Base-by-base conservation (phyloP, 192 early-diverging fungal genomes). In the Backusella macrospora region DNA sequence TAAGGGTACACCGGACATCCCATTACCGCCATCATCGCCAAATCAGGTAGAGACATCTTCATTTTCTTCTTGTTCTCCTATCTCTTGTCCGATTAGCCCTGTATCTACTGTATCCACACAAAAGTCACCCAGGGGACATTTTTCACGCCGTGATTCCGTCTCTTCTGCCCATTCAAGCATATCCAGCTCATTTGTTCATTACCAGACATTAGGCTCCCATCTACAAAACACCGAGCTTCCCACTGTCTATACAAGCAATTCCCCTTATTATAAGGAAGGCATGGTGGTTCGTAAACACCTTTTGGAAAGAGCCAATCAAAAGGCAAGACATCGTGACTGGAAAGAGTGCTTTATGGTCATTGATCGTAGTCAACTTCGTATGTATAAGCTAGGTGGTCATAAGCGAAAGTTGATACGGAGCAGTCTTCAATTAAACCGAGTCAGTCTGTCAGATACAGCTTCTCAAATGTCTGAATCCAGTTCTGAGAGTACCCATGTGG, bases 201-300 rank as follows among this genome's bases (percentile, higher is more conserved):
- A 73, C 14, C 72, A 73, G 44, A 59, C 16, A 15, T 62, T 39
- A 48, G 40, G 47, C 18, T 68, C 55, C 14, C n/a, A 26, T 73
- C 45, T 73, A 18, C 34, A 40, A 52, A 64, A 44, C 37, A 73
- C 73, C 9, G 59, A 80, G 18, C 45, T 80, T 4, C 47, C 74
- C 0, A 71, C 34, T 10, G 34, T 69, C 12, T 80, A 73, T 40
- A 70, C 62, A 1, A 71, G 68, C n/a, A 45, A 65, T 34, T 73
- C 73, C 64, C 76, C 86, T 69, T 82, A 81, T 45, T 80, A 84
- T 14, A 88, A 88, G 63, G 91, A 93, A 74, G 92, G 94, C 15
- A 82, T 94, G 42, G 84, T 98, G 34, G 88, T 93, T 70, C 86
- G 95, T 45, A 98, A 98, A 79, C 94, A 96, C 77, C 77, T 93